Percentiles rank a stretch among this genome's conserved stretches.
phyloP scores from a whole-genome alignment of 179 eudicot species.

The Patellifolia procumbens region DNA sequence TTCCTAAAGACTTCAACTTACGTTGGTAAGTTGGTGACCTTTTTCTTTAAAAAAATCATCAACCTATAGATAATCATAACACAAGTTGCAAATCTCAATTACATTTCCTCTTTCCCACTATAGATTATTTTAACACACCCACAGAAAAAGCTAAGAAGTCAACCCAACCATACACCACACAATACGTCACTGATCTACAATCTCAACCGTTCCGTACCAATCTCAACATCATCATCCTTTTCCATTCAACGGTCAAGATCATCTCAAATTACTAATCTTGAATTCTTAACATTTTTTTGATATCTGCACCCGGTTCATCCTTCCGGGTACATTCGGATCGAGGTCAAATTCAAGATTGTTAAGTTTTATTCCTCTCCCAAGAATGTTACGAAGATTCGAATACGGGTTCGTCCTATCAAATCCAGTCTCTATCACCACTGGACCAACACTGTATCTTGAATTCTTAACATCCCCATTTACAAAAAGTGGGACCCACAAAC shows the following conservation, averaged over 20 bases:
- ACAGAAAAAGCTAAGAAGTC: background rate
- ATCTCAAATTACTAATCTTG: slow-evolving; percentile 24
- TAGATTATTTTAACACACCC: background rate
- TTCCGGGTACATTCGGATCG: too few relatives aligned
- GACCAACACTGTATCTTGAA: too few relatives aligned
- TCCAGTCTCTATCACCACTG: too few relatives aligned
- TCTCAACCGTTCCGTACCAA: slow-evolving; percentile 17
- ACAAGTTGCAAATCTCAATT: slow-evolving; percentile 13
- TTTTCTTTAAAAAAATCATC: too few relatives aligned
- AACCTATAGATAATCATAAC: slow-evolving; percentile 5
- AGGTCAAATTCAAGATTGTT: too few relatives aligned
- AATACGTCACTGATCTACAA: slow-evolving; percentile 12
- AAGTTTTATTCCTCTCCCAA: too few relatives aligned
- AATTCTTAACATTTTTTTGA: too few relatives aligned
- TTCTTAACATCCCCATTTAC: background rate
- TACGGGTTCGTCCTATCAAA: too few relatives aligned
- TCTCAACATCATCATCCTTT: background rate
- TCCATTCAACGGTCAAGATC: slow-evolving; percentile 23
- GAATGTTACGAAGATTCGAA: too few relatives aligned
- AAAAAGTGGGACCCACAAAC: slow-evolving; percentile 2
- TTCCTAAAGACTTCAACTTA: too few relatives aligned
- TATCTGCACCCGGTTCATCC: too few relatives aligned
- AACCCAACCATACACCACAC: slow-evolving; percentile 14
- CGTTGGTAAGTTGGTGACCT: too few relatives aligned
- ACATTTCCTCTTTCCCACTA: background rate